phyloP scores from a whole-genome alignment of 345 rosid species.

The Citrus cavaleriei region DNA sequence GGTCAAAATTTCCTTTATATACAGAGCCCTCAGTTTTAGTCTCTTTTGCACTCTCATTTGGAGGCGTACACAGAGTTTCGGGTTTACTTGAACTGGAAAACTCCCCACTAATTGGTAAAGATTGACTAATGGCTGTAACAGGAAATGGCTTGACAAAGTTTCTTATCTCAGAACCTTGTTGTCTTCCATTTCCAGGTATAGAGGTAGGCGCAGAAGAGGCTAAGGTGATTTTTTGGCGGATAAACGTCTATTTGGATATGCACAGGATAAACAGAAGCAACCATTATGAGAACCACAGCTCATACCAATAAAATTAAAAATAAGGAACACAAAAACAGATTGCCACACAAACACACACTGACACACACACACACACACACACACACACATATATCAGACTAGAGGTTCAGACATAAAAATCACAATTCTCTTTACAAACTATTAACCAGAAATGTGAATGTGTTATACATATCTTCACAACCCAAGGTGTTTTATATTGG shows the following conservation, averaged over 20 bases:
- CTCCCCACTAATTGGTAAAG: conserved; percentile 7
- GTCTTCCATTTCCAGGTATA: conserved; percentile 21
- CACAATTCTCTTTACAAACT: background rate
- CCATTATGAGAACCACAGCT: background rate
- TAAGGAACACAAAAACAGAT: background rate
- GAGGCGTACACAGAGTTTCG: background rate
- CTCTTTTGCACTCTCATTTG: conserved; percentile 10
- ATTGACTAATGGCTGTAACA: conserved; percentile 5
- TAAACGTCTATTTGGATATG: conserved; percentile 38
- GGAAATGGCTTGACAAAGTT: conserved; percentile 12
- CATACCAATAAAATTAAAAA: background rate
- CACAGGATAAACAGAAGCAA: background rate
- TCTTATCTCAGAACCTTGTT: conserved; percentile 21
- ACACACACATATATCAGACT: background rate
- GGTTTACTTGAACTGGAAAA: background rate
- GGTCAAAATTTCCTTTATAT: background rate
- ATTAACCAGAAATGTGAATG: background rate
- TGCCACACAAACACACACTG: too few relatives aligned
- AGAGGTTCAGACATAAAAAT: background rate
- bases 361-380: too few relatives aligned
- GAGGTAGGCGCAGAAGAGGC: conserved; percentile 32
- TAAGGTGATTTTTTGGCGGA: conserved; percentile 50
- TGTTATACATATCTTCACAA: background rate
- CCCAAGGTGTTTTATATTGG: background rate
- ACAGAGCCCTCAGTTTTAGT: conserved; percentile 19